Percentiles rank a stretch among this genome's conserved stretches.
phyloP scores from a whole-genome alignment of 2,329 filamentous ascomycete genomes.

The Diaporthe sp. region DNA sequence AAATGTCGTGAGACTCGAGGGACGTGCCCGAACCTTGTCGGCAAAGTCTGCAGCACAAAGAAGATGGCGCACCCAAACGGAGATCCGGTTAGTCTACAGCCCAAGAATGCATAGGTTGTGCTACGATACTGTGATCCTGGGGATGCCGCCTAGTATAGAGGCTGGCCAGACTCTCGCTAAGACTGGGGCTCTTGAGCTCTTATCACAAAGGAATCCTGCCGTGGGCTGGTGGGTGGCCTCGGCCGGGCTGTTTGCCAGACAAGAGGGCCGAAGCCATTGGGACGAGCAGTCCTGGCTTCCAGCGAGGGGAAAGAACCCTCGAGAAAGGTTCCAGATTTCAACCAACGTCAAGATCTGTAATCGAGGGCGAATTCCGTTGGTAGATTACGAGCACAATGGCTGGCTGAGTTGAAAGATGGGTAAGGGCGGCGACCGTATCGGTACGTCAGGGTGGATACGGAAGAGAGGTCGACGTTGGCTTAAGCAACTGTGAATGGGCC shows the following conservation, averaged over 20 bases:
- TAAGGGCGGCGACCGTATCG: not conserved
- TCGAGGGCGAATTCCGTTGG: not conserved
- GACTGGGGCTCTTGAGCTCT: not conserved
- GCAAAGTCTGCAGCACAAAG: not conserved
- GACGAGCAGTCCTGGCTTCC: too few species aligned
- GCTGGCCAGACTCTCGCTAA: not conserved
- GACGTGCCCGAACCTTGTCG: not conserved
- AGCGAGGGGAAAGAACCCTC: not conserved
- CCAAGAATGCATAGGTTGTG: not conserved
- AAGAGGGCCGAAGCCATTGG: not conserved
- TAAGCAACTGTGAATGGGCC: slow-evolving; percentile 23
- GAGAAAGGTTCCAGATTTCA: not conserved
- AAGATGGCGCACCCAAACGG: not conserved
- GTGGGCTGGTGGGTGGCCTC: not conserved
- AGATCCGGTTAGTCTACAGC: not conserved
- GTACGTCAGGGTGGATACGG: slow-evolving; percentile 28
- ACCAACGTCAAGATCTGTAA: not conserved
- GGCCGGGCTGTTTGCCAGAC: not conserved
- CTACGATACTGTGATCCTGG: not conserved
- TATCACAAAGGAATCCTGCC: not conserved
- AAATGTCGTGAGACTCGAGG: not conserved
- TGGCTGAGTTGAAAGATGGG: not conserved
- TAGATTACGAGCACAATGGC: not conserved
- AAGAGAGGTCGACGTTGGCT: not conserved
- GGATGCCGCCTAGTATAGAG: not conserved